Conservation (phyloP, 768 basidiomycete species). For the Auricularia sp. region DNA sequence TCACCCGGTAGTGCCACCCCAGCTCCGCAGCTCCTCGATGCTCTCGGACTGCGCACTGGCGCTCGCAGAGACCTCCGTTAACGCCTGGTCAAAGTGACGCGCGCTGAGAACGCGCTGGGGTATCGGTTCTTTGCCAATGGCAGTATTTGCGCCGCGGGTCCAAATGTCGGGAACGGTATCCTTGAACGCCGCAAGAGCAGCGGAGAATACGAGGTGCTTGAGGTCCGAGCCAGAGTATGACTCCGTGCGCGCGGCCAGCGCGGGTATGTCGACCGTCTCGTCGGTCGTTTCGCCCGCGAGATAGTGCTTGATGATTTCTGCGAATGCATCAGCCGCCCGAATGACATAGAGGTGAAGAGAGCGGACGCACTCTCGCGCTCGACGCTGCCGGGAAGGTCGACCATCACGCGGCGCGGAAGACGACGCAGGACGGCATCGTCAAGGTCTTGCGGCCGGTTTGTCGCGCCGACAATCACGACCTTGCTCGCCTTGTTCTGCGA, state of each 20-base stretch:
- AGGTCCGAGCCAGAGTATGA: conserved; percentile 1
- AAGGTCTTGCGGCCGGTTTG: conserved; percentile 19
- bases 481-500: conserved; percentile 19
- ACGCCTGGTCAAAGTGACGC: not conserved
- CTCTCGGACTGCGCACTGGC: too few species aligned
- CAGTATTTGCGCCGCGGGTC: not conserved
- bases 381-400: conserved; percentile 21
- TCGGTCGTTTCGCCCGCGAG: not conserved
- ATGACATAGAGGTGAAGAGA: not conserved
- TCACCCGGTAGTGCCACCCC: too few species aligned
- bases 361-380: conserved; percentile 19
- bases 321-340: not conserved
- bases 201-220: not conserved
- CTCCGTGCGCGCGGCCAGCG: not conserved
- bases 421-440: conserved; percentile 24
- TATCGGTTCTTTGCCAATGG: not conserved
- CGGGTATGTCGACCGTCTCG: not conserved
- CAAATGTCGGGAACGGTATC: not conserved
- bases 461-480: conserved; percentile 23
- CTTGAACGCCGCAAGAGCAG: conserved; percentile 1
- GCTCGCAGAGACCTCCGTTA: not conserved
- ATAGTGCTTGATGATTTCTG: not conserved
- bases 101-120: not conserved
- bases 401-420: conserved; percentile 21
- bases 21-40: too few species aligned